Base-by-base conservation (phyloP, 441 rosid species). In the Populus hybrid region DNA sequence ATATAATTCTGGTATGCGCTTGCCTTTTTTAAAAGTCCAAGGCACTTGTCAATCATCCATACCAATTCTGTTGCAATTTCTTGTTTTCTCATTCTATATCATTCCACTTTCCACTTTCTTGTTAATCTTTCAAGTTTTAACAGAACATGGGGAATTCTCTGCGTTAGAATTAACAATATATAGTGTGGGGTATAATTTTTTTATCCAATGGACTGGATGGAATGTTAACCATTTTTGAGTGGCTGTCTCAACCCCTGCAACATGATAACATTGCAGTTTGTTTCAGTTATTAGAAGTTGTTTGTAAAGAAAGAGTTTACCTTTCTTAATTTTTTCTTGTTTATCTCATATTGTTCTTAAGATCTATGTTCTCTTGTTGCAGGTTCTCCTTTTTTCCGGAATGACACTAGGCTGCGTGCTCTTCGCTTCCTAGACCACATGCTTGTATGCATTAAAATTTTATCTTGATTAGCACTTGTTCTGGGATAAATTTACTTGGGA, bases 381-480 rank as follows among this genome's bases (percentile, higher is more conserved):
- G 98, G 94, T 76, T 95, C 99, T 76, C 84, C 84, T 53, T 95
- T 95, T 90, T 94, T 95, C 73, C 89, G 95, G 75, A 90, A 91
- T 79, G 99, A 94, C 86, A 90, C 98, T 83, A 89, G 97, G 89
- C 84, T 95, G 93, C 97, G 99, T 75, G 99, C 98, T 80, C 98
- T 95, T 80, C 97, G 97, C 56, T 95, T 95, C 87, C 99, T 95
- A 72, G 99, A 95, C 84, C 98, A 95, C 87, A 83, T 95, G 94
- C 97, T 95, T 87, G 99, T 95, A 95, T 79, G 97, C 80, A 56
- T 74, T 82, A 80, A 31, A 74, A 59, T 76, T 82, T 77, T 67
- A 53, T 64, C 40, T 67, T 81, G 42, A 28, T 45, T 56, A 53
- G 21, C 69, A 67, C 61, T 33, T 73, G 36, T 74, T 82, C 33